Evolutionary conservation across 495 filamentous ascomycete genomes (phyloP).

Genomic region (Penicillium atrosanguineum): DNA sequence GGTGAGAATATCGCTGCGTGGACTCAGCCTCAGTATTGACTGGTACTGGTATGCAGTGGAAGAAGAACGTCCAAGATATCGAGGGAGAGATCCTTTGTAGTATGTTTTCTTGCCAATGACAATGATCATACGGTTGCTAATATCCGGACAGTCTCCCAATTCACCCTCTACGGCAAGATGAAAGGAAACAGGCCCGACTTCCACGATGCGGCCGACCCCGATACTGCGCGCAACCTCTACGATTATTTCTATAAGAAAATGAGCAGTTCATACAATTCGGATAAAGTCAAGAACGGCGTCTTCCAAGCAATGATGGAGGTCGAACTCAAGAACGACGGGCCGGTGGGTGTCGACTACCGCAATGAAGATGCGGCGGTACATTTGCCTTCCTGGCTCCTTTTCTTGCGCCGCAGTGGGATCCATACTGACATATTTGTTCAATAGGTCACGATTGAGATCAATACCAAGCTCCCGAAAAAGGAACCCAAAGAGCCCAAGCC

Average conservation of each 20-base stretch:
- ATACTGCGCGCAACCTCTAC: conserved; percentile 78
- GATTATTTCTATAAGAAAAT: conserved; percentile 76
- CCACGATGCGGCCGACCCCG: conserved; percentile 76
- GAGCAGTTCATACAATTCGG: conserved; percentile 64
- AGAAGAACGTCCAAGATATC: conserved; percentile 80
- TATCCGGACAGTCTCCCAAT: conserved; percentile 78
- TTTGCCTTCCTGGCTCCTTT: conserved; percentile 30
- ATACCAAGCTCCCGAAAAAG: conserved; percentile 58
- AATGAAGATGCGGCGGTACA: conserved; percentile 65
- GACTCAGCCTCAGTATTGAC: conserved; percentile 9
- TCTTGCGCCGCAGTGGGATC: conserved; percentile 17
- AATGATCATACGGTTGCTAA: background rate
- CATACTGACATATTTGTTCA: conserved; percentile 13
- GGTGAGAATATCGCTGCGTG: conserved; percentile 15
- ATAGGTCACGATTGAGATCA: conserved; percentile 65
- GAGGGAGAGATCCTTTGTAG: conserved; percentile 87
- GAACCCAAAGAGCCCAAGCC: conserved; percentile 33
- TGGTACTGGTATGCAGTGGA: conserved; percentile 61
- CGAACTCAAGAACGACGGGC: conserved; percentile 87
- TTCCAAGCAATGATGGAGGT: conserved; percentile 99
- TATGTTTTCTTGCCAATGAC: conserved; percentile 38
- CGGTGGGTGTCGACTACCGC: conserved; percentile 73
- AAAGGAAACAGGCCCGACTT: conserved; percentile 95
- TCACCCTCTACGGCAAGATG: conserved; percentile 86
- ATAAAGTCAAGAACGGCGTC: conserved; percentile 87